Evolutionary conservation across 176 grass and related monocot genomes (phyloP).

Genomic region (Rhynchospora tenuis): DNA sequence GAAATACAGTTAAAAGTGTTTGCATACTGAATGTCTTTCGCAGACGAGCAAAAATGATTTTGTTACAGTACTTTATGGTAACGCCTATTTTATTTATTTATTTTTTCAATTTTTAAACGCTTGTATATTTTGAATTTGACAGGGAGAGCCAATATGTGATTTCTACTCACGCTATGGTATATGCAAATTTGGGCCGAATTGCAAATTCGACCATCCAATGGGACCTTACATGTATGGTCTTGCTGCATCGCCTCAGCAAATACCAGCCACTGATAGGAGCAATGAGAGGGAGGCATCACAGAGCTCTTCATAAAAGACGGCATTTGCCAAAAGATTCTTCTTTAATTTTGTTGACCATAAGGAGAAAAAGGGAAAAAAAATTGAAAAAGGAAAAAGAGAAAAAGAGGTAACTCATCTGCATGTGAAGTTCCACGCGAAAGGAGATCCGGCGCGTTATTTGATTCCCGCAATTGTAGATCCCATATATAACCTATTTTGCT

Average conservation of each 20-base stretch:
- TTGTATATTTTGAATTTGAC: conserved; percentile 13
- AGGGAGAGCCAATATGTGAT: conserved; percentile 64
- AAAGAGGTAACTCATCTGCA: conserved; percentile 17
- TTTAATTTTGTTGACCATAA: conserved; percentile 32
- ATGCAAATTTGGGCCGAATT: conserved; percentile 87
- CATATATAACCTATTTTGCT: conserved; percentile 27
- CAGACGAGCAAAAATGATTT: not conserved
- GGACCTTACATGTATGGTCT: conserved; percentile 46
- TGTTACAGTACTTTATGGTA: not conserved
- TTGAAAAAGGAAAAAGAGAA: conserved; percentile 8
- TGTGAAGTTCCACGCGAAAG: conserved; percentile 16
- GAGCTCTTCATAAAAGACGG: conserved; percentile 23
- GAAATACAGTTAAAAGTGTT: not conserved
- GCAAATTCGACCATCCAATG: conserved; percentile 90
- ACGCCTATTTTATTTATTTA: not conserved
- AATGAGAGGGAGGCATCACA: conserved; percentile 59
- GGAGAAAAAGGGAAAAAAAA: conserved; percentile 7
- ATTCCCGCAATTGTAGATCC: conserved; percentile 26
- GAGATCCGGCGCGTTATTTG: conserved; percentile 20
- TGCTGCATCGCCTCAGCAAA: conserved; percentile 47
- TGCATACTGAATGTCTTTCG: not conserved
- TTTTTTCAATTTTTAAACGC: not conserved
- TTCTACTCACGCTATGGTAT: conserved; percentile 86
- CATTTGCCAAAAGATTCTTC: conserved; percentile 8
- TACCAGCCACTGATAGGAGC: conserved; percentile 48